Evolutionary conservation across 805 yeast species (phyloP), one percentile per base, ranked within the genome.

Genomic region (Yamadazyma paraphyllophila): DNA sequence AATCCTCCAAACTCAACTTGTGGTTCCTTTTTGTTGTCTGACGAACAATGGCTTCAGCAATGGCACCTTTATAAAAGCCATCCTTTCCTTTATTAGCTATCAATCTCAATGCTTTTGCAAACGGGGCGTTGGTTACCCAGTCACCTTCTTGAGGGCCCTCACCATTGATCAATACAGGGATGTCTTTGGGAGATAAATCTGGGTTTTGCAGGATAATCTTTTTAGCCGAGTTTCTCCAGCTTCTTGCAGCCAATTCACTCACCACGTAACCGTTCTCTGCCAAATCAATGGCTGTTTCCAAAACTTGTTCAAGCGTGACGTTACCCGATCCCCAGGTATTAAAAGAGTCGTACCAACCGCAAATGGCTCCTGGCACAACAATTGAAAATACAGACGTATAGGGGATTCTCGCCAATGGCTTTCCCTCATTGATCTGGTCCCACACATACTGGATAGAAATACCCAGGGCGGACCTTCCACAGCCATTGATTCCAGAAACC

Each of bases 341-440:
- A 32, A 77, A 65, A 2, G 88, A 77, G 60, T 86, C 94, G 37
- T 73, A 60, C 94, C 94, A 87, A 0, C 88, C 92, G 5, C 88
- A 88, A 39, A 85, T 74, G 1, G 88, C 83, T 4, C 95, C 95
- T 0, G 94, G 94, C 4, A 86, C 90, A 42, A 82, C 83, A 7
- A 83, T 78, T 0, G 84, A 65, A 47, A 79, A 80, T 2, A 81
- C 76, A 2, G 88, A 82, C 26, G 66, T 66, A 10, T 55, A 55
- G 0, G 80, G 80, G 26, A 85, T 67, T 56, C 88, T 72, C 24
- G 66, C 63, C 32, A 78, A 69, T 8, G 69, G 60, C 34, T 76
- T 64, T 13, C 77, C 78, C 15, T 50, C 43, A 35, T 54, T 58
- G 34, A 58, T 70, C 66, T 13, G 74, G 40, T 72, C 57, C 47